phyloP scores from a whole-genome alignment of 2,329 filamentous ascomycete species.

The Cercospora canescens region DNA sequence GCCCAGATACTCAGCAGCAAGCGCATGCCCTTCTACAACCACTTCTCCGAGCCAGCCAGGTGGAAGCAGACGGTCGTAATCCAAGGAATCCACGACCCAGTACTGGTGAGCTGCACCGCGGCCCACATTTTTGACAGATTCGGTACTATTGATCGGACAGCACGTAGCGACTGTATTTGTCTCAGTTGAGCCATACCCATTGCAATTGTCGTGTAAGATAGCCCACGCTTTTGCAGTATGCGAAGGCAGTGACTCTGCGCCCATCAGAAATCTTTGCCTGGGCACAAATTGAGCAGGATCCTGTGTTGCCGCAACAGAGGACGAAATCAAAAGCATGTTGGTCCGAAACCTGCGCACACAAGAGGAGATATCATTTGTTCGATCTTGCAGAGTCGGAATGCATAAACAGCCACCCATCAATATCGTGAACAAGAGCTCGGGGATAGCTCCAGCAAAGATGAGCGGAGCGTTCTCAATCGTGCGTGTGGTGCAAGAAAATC shows the following conservation, averaged over 20 bases:
- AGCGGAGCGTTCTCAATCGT: not conserved
- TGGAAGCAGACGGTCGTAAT: not conserved
- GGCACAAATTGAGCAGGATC: not conserved
- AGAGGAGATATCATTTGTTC: not conserved
- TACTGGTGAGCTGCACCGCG: not conserved
- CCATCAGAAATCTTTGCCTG: not conserved
- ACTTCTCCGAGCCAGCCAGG: not conserved
- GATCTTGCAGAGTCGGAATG: not conserved
- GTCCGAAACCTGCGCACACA: not conserved
- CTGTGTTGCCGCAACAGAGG: not conserved
- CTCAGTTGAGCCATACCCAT: not conserved
- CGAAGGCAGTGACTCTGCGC: not conserved
- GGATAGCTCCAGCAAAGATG: not conserved
- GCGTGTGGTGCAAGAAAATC: not conserved
- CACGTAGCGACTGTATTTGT: not conserved
- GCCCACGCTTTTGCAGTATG: not conserved
- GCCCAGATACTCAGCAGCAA: not conserved
- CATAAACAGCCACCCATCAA: not conserved
- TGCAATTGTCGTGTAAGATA: not conserved
- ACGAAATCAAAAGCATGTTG: not conserved
- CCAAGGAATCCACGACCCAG: not conserved
- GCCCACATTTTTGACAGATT: not conserved
- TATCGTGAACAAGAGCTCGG: not conserved
- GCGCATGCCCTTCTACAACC: not conserved
- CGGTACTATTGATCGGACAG: not conserved